Evolutionary conservation across 2,329 filamentous ascomycete species (phyloP), one percentile per base, ranked within the genome.

Genomic region (Cladosporium sphaerospermum): DNA sequence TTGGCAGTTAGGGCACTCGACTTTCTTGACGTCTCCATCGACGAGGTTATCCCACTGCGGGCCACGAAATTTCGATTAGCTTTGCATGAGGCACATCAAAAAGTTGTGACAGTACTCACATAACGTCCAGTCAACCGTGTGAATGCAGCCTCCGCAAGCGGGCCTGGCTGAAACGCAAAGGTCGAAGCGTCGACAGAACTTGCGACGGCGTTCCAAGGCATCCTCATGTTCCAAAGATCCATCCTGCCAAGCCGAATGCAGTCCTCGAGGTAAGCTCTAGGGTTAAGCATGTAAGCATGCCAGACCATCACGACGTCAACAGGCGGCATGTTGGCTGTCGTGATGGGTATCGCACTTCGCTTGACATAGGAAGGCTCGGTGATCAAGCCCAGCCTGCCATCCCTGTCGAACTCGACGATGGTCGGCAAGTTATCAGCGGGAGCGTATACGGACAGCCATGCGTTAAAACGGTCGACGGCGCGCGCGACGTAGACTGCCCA

Each of bases 281-380:
- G 88, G 60, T 90, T 91, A 3, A 92, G 78, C 80, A 88, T 85
- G 62, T 88, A 87, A 0, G 85, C 74, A 67, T 92, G 88, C 83
- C 85, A 88, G 0, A 91, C 83, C 84, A 91, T 87, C 16, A 90
- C 69, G 0, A 91, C 80, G 69, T 91, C 87, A 76, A 67, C 16
- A 13, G 71, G 67, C 36, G 60, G 61, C 51, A 62, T 46, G 40
- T 50, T 54, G n/a, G 32, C 9, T 18, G 8, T 18, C 10, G 13
- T 16, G 11, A 53, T 34, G 5, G 45, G 37, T 10, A 14, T 43
- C 43, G 47, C 33, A 4, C 31, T 9, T 9, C 10, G 37, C 16
- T 47, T 47, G 2, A 47, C 36, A 18, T 46, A 47, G 4, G 13
- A 6, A 11, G 44, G 44, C 11, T 49, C 36, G 9, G 33, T 44